Evolutionary conservation across 108 stramenopile genomes (phyloP), one percentile per base, ranked within the genome.

Genomic region (Phaeodactylum tricornutum): DNA sequence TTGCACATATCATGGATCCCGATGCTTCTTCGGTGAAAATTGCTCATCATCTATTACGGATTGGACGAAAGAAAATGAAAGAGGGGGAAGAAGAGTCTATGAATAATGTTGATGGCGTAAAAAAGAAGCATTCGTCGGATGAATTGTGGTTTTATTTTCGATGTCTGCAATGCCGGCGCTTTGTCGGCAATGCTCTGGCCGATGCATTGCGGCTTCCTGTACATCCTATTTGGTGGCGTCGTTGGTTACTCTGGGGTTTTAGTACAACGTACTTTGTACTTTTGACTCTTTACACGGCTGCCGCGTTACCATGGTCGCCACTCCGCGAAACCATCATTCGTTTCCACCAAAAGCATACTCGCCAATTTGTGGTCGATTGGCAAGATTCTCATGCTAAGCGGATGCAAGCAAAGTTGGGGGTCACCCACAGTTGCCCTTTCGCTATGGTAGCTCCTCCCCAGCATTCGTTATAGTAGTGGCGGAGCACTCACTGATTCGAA

Each of bases 161-260:
- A 27, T 58, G 66, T 27, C 51, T 69, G 29, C 53, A 74, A 14
- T 89, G 82, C 57, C 66, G 87, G n/a, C 47, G 56, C 27, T 55
- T 84, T 27, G 58, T 89, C 14, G 83, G 87, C 3, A 62, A 84
- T 47, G 56, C 75, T 14, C 41, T 89, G 12, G 77, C 84, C 12
- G 77, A 86, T 51, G 72, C 69, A 6, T 55, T 86, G 22, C 38
- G 61, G 39, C 39, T 86, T n/a, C 79, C 84, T 2, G 43, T 45
- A 36, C 38, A 47, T 28, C 61, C 61, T 3, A 59, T 32, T 33
- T 63, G 45, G 43, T 47, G 50, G 43, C 55, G 30, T 28, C 48
- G 60, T 21, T 38, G 47, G 17, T 22, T 11, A 19, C 17, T 16
- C 19, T 19, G 42, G 25, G 28, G 42, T 2, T 43, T 55, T 27